These are phyloP conservation scores for Apiotrichum laibachii DNA, from an alignment of 1,284 basidiomycete genomes.

Conservation along the genomic window DNA sequence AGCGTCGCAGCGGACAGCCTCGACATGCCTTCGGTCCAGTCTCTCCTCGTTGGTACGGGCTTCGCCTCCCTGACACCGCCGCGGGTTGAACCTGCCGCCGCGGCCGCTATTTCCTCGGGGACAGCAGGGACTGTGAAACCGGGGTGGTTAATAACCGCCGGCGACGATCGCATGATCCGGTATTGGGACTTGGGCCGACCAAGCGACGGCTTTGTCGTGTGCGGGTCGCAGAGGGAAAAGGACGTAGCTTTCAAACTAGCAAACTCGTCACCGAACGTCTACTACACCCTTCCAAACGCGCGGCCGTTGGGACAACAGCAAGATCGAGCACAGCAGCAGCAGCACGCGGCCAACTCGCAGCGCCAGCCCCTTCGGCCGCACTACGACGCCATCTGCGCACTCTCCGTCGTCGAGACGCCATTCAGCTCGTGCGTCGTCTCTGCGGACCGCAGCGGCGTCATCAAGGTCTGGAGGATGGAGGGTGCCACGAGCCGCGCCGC, in stretches of 20 bases:
- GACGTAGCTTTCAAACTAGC: slow-evolving; percentile 41
- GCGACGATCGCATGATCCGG: slow-evolving; percentile 46
- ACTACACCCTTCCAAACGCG: slow-evolving; percentile 34
- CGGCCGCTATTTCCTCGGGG: neutral
- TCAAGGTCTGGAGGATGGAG: slow-evolving; percentile 51
- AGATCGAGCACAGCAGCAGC: neutral
- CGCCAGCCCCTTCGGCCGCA: slow-evolving; percentile 49
- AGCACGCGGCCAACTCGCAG: slow-evolving; percentile 21
- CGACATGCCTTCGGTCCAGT: slow-evolving; percentile 22
- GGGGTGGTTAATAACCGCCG: slow-evolving; percentile 46
- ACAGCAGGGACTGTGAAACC: slow-evolving; percentile 11
- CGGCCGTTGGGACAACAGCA: slow-evolving; percentile 10
- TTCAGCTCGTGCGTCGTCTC: slow-evolving; percentile 48
- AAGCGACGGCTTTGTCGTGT: slow-evolving; percentile 43
- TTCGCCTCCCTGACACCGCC: slow-evolving; percentile 28
- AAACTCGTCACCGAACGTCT: slow-evolving; percentile 15
- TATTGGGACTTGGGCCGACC: slow-evolving; percentile 44
- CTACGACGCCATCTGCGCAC: slow-evolving; percentile 45
- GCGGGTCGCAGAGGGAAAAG: slow-evolving; percentile 46
- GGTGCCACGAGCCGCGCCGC: slow-evolving; percentile 11
- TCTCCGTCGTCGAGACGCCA: slow-evolving; percentile 47
- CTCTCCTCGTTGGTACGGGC: slow-evolving; percentile 33
- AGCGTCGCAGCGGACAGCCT: slow-evolving; percentile 14
- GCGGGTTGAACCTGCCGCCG: slow-evolving; percentile 7
- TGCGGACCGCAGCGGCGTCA: slow-evolving; percentile 47